Evolutionary conservation across 2,329 filamentous ascomycete genomes (phyloP).

Genomic region (Clathrospora elynae): DNA sequence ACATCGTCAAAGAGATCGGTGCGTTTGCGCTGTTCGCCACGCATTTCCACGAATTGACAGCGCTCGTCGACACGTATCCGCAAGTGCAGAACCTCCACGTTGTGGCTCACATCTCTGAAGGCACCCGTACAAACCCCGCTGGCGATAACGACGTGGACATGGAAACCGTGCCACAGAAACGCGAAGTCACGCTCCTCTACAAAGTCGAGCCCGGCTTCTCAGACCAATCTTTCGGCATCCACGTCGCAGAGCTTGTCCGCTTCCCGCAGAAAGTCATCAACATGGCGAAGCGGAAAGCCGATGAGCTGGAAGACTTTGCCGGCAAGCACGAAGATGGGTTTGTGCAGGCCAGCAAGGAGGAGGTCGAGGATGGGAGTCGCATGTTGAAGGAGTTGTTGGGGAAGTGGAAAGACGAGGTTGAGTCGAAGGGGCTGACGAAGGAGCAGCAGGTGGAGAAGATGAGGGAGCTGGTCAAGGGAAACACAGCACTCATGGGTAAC

Average conservation of each 20-base stretch:
- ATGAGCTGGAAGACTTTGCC: slow-evolving; percentile 96
- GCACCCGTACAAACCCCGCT: slow-evolving; percentile 19
- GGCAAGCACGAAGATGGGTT: slow-evolving; percentile 68
- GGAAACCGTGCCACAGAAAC: slow-evolving; percentile 50
- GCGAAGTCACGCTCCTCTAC: slow-evolving; percentile 92
- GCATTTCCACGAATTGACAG: slow-evolving; percentile 97
- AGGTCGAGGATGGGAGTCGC: slow-evolving; percentile 86
- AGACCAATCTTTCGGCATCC: slow-evolving; percentile 97
- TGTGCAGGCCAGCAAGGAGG: slow-evolving; percentile 66
- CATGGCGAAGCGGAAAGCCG: slow-evolving; percentile 99
- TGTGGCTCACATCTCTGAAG: slow-evolving; percentile 81
- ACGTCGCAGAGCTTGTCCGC: slow-evolving; percentile 93
- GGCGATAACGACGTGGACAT: slow-evolving; percentile 41
- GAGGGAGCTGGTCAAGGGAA: slow-evolving; percentile 75
- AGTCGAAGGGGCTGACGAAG: slow-evolving; percentile 60
- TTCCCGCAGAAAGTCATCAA: slow-evolving; percentile 97
- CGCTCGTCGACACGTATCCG: slow-evolving; percentile 81
- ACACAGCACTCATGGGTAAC: slow-evolving; percentile 67
- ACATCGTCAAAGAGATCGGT: slow-evolving; percentile 93
- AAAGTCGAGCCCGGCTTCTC: slow-evolving; percentile 95
- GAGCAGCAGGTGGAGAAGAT: slow-evolving; percentile 79
- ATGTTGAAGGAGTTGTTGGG: slow-evolving; percentile 82
- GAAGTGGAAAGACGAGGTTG: slow-evolving; percentile 79
- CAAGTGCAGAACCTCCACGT: slow-evolving; percentile 95
- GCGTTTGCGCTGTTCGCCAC: slow-evolving; percentile 96